A percentile compares a stretch with the other conserved stretches of the same genome.
phyloP scores from a whole-genome alignment of 148 eudicot genomes.

The Vaccinium corymbosum region DNA sequence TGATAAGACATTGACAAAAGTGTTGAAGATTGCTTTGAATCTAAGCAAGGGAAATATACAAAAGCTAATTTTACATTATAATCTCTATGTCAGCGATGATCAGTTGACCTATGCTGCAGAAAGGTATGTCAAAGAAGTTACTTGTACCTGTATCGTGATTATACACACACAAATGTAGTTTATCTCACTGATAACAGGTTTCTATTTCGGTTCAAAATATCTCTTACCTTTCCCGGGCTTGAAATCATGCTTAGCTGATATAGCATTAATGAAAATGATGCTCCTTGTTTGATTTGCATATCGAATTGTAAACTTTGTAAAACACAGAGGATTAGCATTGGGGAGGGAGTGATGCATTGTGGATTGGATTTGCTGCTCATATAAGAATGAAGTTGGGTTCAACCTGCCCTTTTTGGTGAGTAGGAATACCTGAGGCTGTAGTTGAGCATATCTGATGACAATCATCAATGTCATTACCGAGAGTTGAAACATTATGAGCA shows the following conservation, averaged over 20 bases:
- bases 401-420: not conserved
- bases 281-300: not conserved
- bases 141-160: not conserved
- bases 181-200: not conserved
- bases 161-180: not conserved
- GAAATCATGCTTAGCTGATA: not conserved
- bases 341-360: not conserved
- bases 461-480: not conserved
- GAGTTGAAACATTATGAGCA: not conserved
- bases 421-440: not conserved
- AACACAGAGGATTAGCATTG: not conserved
- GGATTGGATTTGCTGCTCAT: constrained; percentile 8
- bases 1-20: constrained; percentile 29
- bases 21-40: constrained; percentile 38
- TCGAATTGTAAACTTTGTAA: not conserved
- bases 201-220: not conserved
- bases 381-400: not conserved
- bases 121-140: constrained; percentile 27
- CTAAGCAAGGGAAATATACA: constrained; percentile 32
- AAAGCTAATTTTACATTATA: constrained; percentile 38
- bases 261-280: not conserved
- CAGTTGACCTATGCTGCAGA: constrained; percentile 48
- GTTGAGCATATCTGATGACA: not conserved
- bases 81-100: constrained; percentile 40
- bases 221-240: not conserved